Base-by-base conservation (phyloP, 352 stramenopile genomes). In the Phytophthora cajani region DNA sequence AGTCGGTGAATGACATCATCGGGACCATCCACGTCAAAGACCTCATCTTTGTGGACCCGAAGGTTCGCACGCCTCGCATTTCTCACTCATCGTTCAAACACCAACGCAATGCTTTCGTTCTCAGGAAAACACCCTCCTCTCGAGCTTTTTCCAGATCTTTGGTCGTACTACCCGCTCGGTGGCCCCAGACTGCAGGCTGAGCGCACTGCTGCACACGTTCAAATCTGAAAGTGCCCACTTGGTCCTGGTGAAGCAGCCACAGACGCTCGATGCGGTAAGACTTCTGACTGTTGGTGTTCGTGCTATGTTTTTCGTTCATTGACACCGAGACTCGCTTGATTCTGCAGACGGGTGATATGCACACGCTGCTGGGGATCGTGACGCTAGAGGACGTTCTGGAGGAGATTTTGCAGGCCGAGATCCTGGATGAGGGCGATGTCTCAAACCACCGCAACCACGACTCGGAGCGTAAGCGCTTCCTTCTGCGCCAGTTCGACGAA, bases 321-420 rank as follows among this genome's bases (percentile, higher is more conserved):
- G 46, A 52, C 19, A 8, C 10, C 32, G 32, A 38, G 32, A 6
- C 12, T 56, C 7, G 25, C 19, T 33, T 4, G 33, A 19, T 25
- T 36, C 46, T 63, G 49, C 62, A 93, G 59, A 77, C 64, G 38
- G 95, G 99, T 67, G 90, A 96, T 11, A 94, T 93, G 59, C 97
- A 98, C 54, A 89, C 96, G 67, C 78, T 99, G 1, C 90, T 97
- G 53, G 98, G 98, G 19, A 98, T 99, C 40, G 97, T 99, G 40
- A 99, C 98, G 12, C 76, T 99, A 7, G 97, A 99, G 78, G 98
- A 99, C 78, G 97, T 99, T 19, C 90, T 99, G 49, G 97, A 99
- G 72, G 92, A 99, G 59, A 99, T 99, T 67, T 79, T 99, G 56
- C 85, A 93, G 62, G 91, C 96, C 62, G 96, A 99, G 67, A 99